A percentile compares a stretch with the other conserved stretches of the same genome.
These are phyloP conservation scores for Jaenimonas drosophilae DNA, from an alignment of 208 protist species.

Conservation along the genomic window DNA sequence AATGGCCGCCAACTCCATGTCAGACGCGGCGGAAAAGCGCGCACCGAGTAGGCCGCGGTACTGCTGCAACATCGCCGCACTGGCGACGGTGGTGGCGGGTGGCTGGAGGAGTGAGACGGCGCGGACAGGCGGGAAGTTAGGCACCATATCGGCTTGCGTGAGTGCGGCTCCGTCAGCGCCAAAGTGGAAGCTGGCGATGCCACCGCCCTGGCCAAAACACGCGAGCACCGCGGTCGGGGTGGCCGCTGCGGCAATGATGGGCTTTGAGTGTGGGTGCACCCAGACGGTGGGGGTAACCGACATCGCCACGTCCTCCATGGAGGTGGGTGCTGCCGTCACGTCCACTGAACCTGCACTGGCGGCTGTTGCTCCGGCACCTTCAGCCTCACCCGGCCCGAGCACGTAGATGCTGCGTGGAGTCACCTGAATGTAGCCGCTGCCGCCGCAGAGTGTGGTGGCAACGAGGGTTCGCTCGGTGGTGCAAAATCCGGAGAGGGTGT, in stretches of 20 bases:
- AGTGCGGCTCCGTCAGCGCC: constrained; percentile 41
- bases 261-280: constrained; percentile 67
- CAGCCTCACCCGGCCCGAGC: constrained; percentile 8
- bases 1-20: constrained; percentile 40
- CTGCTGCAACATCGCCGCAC: constrained; percentile 7
- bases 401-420: constrained; percentile 52
- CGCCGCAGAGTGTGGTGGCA: constrained; percentile 49
- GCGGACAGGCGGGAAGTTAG: constrained; percentile 43
- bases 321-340: constrained; percentile 1
- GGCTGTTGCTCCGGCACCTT: too few relatives aligned
- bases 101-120: constrained; percentile 53
- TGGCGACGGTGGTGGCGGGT: constrained; percentile 17
- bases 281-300: constrained; percentile 29
- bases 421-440: constrained; percentile 69
- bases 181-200: constrained; percentile 69
- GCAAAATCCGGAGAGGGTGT: constrained; percentile 43
- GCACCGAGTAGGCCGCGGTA: constrained; percentile 22
- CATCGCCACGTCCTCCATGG: neutral
- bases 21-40: constrained; percentile 13
- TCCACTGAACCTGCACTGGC: too few relatives aligned
- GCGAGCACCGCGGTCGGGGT: constrained; percentile 39
- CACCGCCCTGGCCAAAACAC: constrained; percentile 50
- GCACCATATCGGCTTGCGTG: constrained; percentile 40
- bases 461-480: constrained; percentile 62
- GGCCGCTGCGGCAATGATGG: constrained; percentile 55